These are phyloP conservation scores for Pseudoscleropodium purum DNA, from an alignment of 225 moss, liverwort and hornwort species.

Conservation along the genomic window DNA sequence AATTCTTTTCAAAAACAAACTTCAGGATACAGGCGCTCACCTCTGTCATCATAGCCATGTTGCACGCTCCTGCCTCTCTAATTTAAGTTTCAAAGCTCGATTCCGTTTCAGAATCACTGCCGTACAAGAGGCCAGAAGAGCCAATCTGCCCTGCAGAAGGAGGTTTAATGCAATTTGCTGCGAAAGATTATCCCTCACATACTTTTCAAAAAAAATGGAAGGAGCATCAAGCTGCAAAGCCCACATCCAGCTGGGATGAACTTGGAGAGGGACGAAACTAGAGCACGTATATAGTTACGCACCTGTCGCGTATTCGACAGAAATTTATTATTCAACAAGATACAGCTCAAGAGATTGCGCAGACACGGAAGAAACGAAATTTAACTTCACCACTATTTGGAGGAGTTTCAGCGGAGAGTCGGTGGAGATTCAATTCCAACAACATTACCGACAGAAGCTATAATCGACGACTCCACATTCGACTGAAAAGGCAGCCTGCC, in stretches of 20 bases:
- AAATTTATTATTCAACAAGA: background rate
- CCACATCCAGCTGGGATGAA: background rate
- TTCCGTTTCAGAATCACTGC: background rate
- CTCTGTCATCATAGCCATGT: slow-evolving; percentile 26
- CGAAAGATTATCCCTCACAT: background rate
- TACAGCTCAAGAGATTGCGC: background rate
- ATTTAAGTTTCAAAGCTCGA: background rate
- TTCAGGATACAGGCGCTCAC: slow-evolving; percentile 4
- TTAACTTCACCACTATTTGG: background rate
- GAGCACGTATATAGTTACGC: background rate
- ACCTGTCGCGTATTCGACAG: background rate
- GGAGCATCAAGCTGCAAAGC: background rate
- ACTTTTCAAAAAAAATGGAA: background rate
- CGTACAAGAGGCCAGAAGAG: background rate
- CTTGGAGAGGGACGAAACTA: background rate
- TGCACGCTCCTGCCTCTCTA: background rate
- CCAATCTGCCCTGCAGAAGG: background rate
- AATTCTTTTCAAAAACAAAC: background rate
- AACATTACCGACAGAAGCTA: background rate
- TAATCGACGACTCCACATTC: background rate
- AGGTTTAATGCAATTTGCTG: background rate
- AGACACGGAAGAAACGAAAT: background rate
- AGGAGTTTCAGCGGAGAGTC: background rate
- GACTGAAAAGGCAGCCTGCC: background rate
- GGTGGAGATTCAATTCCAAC: background rate